Evolutionary conservation across 208 protist species (phyloP).

Genomic region (Strigomonas galati): DNA sequence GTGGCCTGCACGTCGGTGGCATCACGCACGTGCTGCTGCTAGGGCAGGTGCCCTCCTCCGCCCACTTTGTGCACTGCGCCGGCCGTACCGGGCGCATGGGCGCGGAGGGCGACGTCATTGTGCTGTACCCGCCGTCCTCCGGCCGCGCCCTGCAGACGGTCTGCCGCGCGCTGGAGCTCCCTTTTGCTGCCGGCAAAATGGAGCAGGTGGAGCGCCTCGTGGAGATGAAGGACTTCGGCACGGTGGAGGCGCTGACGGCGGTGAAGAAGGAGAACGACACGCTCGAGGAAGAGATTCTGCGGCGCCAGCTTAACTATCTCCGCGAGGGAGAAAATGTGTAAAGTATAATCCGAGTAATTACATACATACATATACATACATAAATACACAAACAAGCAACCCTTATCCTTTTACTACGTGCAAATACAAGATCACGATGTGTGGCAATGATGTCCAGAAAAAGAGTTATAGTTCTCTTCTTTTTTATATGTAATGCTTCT

Average conservation of each 20-base stretch:
- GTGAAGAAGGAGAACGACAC: neutral
- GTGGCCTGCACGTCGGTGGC: constrained; percentile 77
- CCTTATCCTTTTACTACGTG: neutral
- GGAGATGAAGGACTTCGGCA: neutral
- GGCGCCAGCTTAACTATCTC: neutral
- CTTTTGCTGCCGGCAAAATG: constrained; percentile 22
- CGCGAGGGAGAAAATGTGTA: neutral
- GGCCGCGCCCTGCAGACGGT: constrained; percentile 74
- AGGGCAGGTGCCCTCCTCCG: constrained; percentile 44
- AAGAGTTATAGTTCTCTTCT: constrained; percentile 8
- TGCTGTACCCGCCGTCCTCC: constrained; percentile 68
- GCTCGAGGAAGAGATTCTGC: neutral
- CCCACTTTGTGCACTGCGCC: constrained; percentile 83
- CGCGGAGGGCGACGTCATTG: constrained; percentile 68
- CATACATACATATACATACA: constrained; percentile 4
- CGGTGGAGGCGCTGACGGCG: neutral
- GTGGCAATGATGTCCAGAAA: neutral
- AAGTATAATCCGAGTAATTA: neutral
- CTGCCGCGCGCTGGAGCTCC: constrained; percentile 68
- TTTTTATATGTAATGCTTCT: constrained; percentile 2
- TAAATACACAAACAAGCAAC: neutral
- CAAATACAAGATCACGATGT: neutral
- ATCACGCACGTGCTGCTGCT: constrained; percentile 87
- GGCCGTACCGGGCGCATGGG: constrained; percentile 87
- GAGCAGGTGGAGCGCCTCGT: constrained; percentile 1